These are phyloP conservation scores for Xylaria sp. DNA, from an alignment of 2,329 filamentous ascomycete genomes.

Conservation along the genomic window DNA sequence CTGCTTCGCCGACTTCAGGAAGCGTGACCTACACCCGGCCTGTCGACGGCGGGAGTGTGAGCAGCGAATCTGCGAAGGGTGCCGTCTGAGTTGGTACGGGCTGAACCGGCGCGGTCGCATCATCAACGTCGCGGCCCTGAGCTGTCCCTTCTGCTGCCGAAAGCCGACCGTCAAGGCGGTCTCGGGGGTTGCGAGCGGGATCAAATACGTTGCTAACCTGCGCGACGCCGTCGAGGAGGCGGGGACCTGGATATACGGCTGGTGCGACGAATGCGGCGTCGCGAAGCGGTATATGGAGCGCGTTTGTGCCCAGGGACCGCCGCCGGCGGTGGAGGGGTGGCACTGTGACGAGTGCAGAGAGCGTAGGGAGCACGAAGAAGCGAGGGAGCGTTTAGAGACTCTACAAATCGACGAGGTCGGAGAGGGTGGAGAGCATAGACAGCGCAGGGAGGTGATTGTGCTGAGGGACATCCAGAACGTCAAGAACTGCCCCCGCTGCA, in stretches of 20 bases:
- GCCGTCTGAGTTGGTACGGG: conserved; percentile 49
- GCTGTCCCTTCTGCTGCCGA: conserved; percentile 54
- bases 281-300: conserved; percentile 47
- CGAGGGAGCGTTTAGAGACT: too few relatives aligned
- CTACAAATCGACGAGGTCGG: too few relatives aligned
- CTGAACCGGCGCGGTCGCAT: conserved; percentile 46
- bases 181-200: conserved; percentile 27
- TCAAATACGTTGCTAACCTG: conserved; percentile 44
- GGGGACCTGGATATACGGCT: conserved; percentile 18
- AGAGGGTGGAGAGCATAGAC: too few relatives aligned
- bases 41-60: conserved; percentile 50
- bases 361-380: too few relatives aligned
- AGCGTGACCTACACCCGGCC: conserved; percentile 42
- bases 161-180: conserved; percentile 43
- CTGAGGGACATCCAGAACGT: conserved; percentile 8
- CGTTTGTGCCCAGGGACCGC: conserved; percentile 46
- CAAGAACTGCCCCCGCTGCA: conserved; percentile 43
- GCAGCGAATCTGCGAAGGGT: conserved; percentile 47
- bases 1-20: conserved; percentile 46
- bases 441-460: background rate
- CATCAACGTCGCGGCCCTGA: conserved; percentile 52
- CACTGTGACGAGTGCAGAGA: conserved; percentile 44
- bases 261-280: conserved; percentile 39
- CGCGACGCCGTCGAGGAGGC: conserved; percentile 42
- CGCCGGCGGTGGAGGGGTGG: conserved; percentile 43